Base-by-base conservation (phyloP, 257 asterid genomes). In the Haberlea rhodopensis region DNA sequence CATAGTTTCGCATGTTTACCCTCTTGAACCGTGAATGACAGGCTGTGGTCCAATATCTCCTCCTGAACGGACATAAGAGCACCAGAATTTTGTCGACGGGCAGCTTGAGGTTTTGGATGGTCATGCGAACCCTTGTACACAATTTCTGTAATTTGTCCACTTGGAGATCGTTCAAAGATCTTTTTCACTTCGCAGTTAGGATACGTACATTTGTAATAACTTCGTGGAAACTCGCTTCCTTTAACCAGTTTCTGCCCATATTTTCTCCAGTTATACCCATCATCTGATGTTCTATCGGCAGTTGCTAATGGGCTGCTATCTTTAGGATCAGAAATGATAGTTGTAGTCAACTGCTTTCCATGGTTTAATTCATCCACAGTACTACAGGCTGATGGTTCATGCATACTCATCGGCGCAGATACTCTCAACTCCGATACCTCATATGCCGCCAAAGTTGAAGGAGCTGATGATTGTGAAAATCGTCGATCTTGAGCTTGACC, bases 181-280 rank as follows among this genome's bases (percentile, higher is more conserved):
- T 89, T 91, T 78, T 87, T 89, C 71, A 89, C 98, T 81, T 91
- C 96, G 70, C 98, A 91, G 78, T 87, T 89, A 53, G 96, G 96
- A 75, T 79, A 89, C 6, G 98, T 91, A 71, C 96, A 91, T 77
- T 91, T 91, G 81, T 91, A 91, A 81, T 91, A 91, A 82, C 96
- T 91, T 73, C 98, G 78, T 4, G 98, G 98, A 75, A 89, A 89
- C 68, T 91, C 98, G 73, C 96, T 87, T 77, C 98, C 98, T 84
- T 89, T 91, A 19, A 91, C 98, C 72, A 89, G 90, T 76, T 91
- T 91, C 85, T 91, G 98, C 57, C 98, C 98, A 77, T 91, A 91
- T 84, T 91, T 91, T 66, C 96, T 83, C 98, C 96, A 91, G 84
- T 88, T 91, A 85, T 80, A 91, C 67, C 94, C 95, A 81, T 91